These are phyloP conservation scores for Herpetomonas muscarum DNA, from an alignment of 208 protist genomes.

Conservation along the genomic window DNA sequence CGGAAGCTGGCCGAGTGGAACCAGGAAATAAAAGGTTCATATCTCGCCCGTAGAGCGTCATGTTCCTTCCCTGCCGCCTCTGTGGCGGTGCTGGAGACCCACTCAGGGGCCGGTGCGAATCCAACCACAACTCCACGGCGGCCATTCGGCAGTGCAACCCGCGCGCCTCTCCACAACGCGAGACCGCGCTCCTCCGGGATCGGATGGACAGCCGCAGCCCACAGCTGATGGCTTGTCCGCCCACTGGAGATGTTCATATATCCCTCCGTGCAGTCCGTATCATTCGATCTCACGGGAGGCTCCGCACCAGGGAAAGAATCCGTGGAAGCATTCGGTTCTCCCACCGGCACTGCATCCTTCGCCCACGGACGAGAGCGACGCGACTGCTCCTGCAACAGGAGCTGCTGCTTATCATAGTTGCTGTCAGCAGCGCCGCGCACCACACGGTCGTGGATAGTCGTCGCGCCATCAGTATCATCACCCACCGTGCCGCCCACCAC, in stretches of 20 bases:
- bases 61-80: not conserved
- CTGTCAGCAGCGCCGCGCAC: not conserved
- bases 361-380: no score
- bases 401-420: not conserved
- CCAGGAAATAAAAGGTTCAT: not conserved
- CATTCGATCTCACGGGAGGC: no score
- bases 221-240: constrained; percentile 23
- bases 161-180: constrained; percentile 25
- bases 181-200: constrained; percentile 8
- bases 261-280: not conserved
- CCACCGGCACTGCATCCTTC: not conserved
- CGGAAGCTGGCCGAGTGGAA: not conserved
- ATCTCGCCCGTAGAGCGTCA: not conserved
- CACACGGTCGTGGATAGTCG: not conserved
- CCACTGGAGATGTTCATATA: not conserved
- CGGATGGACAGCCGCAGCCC: constrained; percentile 28
- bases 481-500: not conserved
- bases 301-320: no score
- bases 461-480: not conserved
- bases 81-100: constrained; percentile 4
- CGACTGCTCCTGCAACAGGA: no score
- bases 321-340: not conserved
- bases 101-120: constrained; percentile 21
- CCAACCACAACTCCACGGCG: constrained; percentile 22
- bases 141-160: constrained; percentile 27